These are phyloP conservation scores for Elsinoe ampelina DNA, from an alignment of 2,329 filamentous ascomycete species.

Conservation along the genomic window DNA sequence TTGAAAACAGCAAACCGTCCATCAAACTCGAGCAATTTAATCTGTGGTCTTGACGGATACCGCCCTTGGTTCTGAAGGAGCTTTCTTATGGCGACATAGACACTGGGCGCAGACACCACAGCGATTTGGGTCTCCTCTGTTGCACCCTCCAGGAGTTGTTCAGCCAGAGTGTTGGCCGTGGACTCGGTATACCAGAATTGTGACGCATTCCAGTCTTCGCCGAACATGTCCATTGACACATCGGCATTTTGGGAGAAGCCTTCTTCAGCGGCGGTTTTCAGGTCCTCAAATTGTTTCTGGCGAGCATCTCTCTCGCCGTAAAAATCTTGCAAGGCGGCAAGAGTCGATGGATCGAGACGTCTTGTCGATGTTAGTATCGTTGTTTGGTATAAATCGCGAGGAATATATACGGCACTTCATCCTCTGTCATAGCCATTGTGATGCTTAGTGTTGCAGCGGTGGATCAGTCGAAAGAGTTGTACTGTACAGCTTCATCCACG, in stretches of 20 bases:
- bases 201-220: conserved; percentile 73
- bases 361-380: conserved; percentile 29
- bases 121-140: conserved; percentile 52
- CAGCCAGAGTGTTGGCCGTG: conserved; percentile 56
- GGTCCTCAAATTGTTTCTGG: conserved; percentile 56
- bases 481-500: neutral
- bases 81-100: conserved; percentile 68
- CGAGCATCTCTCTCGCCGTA: conserved; percentile 61
- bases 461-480: neutral
- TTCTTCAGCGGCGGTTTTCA: conserved; percentile 54
- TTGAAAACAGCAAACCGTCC: conserved; percentile 63
- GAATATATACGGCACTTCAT: conserved; percentile 17
- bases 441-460: neutral
- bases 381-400: neutral
- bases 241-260: conserved; percentile 33
- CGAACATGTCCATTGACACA: conserved; percentile 59
- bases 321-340: conserved; percentile 64
- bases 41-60: conserved; percentile 41
- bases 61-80: conserved; percentile 33
- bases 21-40: conserved; percentile 66
- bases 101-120: conserved; percentile 65
- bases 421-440: conserved; percentile 11
- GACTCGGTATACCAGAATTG: conserved; percentile 74
- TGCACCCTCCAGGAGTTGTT: conserved; percentile 54
- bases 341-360: conserved; percentile 55